A percentile compares a stretch with the other conserved stretches of the same genome.
Conservation (phyloP, 257 asterid species). For the Solanum habrochaites region DNA sequence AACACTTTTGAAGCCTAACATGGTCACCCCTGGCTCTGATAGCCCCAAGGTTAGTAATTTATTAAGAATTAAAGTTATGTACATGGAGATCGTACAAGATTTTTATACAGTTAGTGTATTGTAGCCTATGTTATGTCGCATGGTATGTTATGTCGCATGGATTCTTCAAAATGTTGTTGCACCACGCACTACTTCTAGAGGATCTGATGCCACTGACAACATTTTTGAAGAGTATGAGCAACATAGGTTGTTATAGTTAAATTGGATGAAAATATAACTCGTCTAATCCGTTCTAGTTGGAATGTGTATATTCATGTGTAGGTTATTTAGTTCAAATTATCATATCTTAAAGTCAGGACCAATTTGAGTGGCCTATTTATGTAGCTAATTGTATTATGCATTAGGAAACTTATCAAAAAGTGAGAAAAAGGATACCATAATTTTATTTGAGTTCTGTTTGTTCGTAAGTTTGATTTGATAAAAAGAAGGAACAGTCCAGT, state of each 20-base stretch:
- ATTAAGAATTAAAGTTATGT: background rate
- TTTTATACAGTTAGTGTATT: background rate
- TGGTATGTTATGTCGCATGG: too few relatives aligned
- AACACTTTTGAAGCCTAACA: constrained; percentile 81
- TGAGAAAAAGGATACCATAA: background rate
- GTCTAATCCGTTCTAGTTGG: background rate
- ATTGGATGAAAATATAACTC: background rate
- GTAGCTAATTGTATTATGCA: background rate
- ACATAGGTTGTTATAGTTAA: background rate
- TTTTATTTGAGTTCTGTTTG: too few relatives aligned
- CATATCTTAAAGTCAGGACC: background rate
- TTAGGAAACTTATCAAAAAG: background rate
- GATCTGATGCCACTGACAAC: too few relatives aligned
- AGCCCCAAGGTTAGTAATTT: constrained; percentile 45
- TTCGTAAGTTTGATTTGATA: background rate
- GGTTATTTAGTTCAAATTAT: background rate
- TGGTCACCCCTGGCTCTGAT: constrained; percentile 87
- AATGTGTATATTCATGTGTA: background rate
- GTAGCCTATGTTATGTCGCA: too few relatives aligned
- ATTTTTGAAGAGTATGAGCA: too few relatives aligned
- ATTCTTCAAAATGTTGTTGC: too few relatives aligned
- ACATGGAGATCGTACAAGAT: background rate
- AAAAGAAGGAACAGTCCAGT: background rate
- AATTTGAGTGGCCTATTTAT: background rate
- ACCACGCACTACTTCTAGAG: too few relatives aligned